phyloP scores from a whole-genome alignment of 495 filamentous ascomycete genomes.

The Hapsidospora chrysogenum region DNA sequence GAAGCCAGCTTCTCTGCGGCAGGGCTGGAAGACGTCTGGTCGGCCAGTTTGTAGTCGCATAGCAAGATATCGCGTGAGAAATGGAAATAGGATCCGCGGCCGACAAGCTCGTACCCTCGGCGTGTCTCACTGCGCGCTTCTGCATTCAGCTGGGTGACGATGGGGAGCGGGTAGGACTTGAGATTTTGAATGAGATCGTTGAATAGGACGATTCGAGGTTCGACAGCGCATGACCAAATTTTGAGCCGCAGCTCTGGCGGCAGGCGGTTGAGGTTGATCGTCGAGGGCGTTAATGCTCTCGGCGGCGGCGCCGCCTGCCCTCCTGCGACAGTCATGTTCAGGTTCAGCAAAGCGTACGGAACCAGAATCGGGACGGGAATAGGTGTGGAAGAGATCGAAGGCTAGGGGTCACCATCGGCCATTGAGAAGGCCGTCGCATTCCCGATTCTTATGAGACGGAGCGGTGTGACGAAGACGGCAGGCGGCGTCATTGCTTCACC shows the following conservation, averaged over 20 bases:
- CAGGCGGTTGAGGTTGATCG: neutral
- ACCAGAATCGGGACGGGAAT: too few species aligned
- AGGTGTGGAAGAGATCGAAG: too few species aligned
- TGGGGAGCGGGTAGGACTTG: neutral
- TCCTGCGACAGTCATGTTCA: too few species aligned
- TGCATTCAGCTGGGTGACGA: constrained; percentile 1
- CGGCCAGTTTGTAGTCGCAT: constrained; percentile 1
- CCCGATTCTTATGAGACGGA: neutral
- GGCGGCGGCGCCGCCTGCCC: constrained; percentile 1
- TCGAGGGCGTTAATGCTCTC: constrained; percentile 1
- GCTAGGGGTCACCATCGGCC: too few species aligned
- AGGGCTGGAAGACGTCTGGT: neutral
- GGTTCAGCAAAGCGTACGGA: too few species aligned
- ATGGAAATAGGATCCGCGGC: constrained; percentile 1
- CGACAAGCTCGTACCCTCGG: constrained; percentile 1
- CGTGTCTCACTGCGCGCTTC: constrained; percentile 2
- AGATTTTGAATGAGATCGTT: constrained; percentile 2
- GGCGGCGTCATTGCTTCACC: neutral
- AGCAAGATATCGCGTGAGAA: constrained; percentile 2
- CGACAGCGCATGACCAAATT: constrained; percentile 1
- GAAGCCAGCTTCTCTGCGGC: neutral
- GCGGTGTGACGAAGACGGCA: neutral
- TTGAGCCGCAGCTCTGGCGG: constrained; percentile 2
- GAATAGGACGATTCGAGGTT: constrained; percentile 1
- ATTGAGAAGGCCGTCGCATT: too few species aligned